Evolutionary conservation across 2,329 filamentous ascomycete species (phyloP).

Genomic region (Colletotrichum sp.): DNA sequence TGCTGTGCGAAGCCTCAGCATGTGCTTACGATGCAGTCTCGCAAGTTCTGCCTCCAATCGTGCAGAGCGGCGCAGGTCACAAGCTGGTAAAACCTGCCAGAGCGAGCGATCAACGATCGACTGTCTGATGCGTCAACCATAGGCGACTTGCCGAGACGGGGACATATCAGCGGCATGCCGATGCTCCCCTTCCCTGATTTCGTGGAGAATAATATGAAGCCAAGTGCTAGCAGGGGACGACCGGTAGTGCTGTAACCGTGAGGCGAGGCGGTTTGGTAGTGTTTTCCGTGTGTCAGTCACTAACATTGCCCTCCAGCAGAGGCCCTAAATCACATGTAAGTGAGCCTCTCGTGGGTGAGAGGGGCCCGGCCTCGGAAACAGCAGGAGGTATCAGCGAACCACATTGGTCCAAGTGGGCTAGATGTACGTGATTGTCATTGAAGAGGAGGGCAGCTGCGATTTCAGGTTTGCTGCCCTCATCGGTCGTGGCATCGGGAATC

Average conservation of each 20-base stretch:
- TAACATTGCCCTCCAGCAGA: not conserved
- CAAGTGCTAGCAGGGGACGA: not conserved
- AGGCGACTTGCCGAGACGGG: not conserved
- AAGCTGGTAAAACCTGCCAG: not conserved
- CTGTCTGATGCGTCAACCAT: not conserved
- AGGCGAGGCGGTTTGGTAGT: not conserved
- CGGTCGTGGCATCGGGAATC: not conserved
- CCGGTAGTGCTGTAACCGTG: not conserved
- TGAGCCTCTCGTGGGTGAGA: not conserved
- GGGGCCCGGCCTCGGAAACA: not conserved
- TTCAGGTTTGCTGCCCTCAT: not conserved
- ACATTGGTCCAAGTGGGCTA: not conserved
- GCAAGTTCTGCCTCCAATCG: not conserved
- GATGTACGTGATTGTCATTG: not conserved
- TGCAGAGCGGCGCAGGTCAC: not conserved
- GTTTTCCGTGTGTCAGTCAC: not conserved
- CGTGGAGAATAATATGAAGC: not conserved
- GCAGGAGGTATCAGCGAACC: not conserved
- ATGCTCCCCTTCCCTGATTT: not conserved
- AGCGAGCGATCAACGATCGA: not conserved
- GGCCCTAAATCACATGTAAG: slow-evolving; percentile 14
- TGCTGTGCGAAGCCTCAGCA: not conserved
- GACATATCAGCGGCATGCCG: slow-evolving; percentile 2
- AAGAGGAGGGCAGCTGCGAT: not conserved
- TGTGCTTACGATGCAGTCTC: not conserved